Evolutionary conservation across 345 rosid species (phyloP), one percentile per base, ranked within the genome.

Genomic region (Boechera divaricarpa): DNA sequence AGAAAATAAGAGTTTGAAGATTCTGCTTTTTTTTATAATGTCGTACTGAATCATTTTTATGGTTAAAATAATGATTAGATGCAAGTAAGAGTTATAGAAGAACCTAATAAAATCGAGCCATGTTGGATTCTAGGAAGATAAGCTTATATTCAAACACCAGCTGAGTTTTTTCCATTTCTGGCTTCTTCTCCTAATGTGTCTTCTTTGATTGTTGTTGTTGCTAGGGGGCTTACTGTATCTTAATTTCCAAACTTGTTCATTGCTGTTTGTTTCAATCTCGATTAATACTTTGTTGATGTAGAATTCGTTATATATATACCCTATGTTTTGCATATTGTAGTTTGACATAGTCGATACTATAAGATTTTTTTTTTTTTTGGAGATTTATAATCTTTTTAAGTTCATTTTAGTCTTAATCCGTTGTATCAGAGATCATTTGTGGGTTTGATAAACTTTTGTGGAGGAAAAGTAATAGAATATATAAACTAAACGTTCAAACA

Each of bases 141-240:
- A 83, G 88, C 81, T 76, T 85, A 77, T 77, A 85, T 81, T 8
- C 83, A 89, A 35, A 83, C 86, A 80, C 84, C 77, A 67, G 81
- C 73, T 61, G 1, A 75, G 53, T 41, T 52, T 70, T 38, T 78
- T 74, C 85, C 91, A 79, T 66, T 65, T 86, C 29, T 83, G 79
- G 61, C 79, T 81, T 60, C 71, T 63, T 80, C 83, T 86, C 49
- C 74, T 83, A 5, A 57, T 35, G 54, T 72, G 81, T 58, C 75
- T 44, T 45, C 81, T 77, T 75, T 72, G 71, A 72, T 82, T 84
- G 54, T 82, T 84, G 54, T 52, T 56, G 49, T 52, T 72, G 65
- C 61, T 58, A 59, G 62, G 65, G 35, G 76, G 45, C 58, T 84
- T 60, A 6, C 83, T 33, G 70, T 47, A 74, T 90, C 97, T 48